Evolutionary conservation across 2,329 filamentous ascomycete genomes (phyloP), one percentile per base, ranked within the genome.

Genomic region (Hymenoscyphus albidus): DNA sequence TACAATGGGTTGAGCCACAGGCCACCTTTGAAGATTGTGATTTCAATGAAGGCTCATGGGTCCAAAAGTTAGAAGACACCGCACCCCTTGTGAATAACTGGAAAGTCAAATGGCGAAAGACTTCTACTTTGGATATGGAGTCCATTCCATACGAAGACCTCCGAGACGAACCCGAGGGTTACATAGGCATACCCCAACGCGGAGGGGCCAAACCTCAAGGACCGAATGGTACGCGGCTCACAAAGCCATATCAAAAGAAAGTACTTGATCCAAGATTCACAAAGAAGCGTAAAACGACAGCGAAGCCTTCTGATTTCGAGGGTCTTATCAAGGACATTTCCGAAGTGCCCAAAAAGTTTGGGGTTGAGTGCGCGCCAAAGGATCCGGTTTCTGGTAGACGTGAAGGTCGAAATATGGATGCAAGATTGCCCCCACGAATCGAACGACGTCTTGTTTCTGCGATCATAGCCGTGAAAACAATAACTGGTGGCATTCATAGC

Each of bases 401-500:
- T 18, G 63, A 66, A 10, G 62, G 67, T 22, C 22, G 77, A 72
- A 67, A 76, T 75, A 67, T 62, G 9, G 56, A 69, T 70, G 72
- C 70, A 69, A 65, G 44, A 72, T 65, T 68, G 22, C 73, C 78
- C 58, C 74, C 77, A 3, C 77, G 80, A 59, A 78, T 79, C 70
- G 79, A 81, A 64, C 77, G 77, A 42, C 78, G 82, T 56, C 76
- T 87, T 35, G 77, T 88, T 61, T 81, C 84, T 18, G 83, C 85
- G 2, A 85, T 88, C 64, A 77, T 88, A 60, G 81, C 83, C 14
- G 78, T 88, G 44, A 81, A 82, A 18, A 82, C 82, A 7, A 75
- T 89, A 9, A 76, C 87, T 6, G 87, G 87, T 10, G 87, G 87
- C 6, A 78, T 86, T 12, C 83, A 86, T 67, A 81, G 83, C 69